Conservation (phyloP, 345 rosid species). For the Bruguiera parviflora region DNA sequence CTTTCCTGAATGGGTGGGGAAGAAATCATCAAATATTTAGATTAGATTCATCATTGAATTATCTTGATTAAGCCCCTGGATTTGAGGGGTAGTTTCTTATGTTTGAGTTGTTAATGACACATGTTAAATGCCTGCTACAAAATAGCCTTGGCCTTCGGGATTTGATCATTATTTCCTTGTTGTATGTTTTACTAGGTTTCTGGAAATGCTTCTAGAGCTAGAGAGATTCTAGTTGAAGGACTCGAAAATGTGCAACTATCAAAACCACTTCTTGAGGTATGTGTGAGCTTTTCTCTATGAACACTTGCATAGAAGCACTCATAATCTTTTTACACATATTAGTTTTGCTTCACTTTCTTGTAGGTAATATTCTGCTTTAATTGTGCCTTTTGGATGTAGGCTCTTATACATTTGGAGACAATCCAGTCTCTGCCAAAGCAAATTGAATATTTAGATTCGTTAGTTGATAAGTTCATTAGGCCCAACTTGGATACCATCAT, state of each 20-base stretch:
- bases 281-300: background rate
- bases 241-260: constrained; percentile 75
- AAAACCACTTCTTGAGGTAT: constrained; percentile 74
- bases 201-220: constrained; percentile 69
- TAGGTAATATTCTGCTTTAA: constrained; percentile 11
- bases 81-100: too few relatives aligned
- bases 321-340: background rate
- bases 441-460: constrained; percentile 63
- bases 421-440: constrained; percentile 61
- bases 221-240: constrained; percentile 64
- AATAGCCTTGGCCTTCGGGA: background rate
- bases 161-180: background rate
- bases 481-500: constrained; percentile 51
- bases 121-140: background rate
- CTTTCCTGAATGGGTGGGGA: too few relatives aligned
- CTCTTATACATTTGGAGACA: constrained; percentile 69
- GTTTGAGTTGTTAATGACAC: background rate
- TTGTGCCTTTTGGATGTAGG: constrained; percentile 31
- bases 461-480: constrained; percentile 61
- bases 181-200: constrained; percentile 43
- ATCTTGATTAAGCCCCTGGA: too few relatives aligned
- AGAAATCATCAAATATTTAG: too few relatives aligned
- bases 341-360: background rate
- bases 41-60: too few relatives aligned
- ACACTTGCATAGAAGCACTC: background rate